phyloP scores from a whole-genome alignment of 176 grass and related monocot species.

The Eragrostis curvula region DNA sequence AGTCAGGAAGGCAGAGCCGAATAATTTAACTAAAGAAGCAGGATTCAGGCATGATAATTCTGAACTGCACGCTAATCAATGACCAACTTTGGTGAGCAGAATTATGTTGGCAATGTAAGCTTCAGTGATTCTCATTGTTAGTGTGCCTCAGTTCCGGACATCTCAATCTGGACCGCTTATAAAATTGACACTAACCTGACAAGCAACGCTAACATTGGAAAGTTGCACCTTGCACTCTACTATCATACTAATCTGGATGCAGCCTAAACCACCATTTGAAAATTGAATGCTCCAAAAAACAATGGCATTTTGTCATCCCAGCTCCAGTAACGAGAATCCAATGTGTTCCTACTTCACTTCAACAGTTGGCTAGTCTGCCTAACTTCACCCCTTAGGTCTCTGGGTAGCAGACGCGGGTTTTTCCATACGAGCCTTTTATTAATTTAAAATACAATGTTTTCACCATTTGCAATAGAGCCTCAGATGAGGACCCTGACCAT shows the following conservation, averaged over 20 bases:
- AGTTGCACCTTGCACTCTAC: slow-evolving; percentile 1
- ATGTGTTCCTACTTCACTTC: neutral
- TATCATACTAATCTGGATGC: neutral
- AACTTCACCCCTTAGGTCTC: neutral
- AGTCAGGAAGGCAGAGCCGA: neutral
- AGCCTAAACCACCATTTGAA: slow-evolving; percentile 1
- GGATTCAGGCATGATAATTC: slow-evolving; percentile 14
- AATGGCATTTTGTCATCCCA: slow-evolving; percentile 23
- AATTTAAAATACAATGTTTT: neutral
- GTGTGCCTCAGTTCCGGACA: neutral
- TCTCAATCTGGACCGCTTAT: neutral
- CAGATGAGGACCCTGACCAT: neutral
- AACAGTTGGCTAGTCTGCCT: neutral
- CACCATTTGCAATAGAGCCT: slow-evolving; percentile 1
- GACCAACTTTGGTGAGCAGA: neutral
- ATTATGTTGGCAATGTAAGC: neutral
- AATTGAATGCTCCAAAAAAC: neutral
- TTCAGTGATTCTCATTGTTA: neutral
- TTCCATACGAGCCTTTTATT: neutral
- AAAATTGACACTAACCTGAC: neutral
- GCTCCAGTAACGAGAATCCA: neutral
- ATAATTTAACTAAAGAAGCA: neutral
- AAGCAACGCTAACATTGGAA: slow-evolving; percentile 2
- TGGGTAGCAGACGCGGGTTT: neutral
- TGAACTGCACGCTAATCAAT: slow-evolving; percentile 5